These are phyloP conservation scores for Periconia sp. DNA, from an alignment of 2,329 filamentous ascomycete species.

Conservation along the genomic window DNA sequence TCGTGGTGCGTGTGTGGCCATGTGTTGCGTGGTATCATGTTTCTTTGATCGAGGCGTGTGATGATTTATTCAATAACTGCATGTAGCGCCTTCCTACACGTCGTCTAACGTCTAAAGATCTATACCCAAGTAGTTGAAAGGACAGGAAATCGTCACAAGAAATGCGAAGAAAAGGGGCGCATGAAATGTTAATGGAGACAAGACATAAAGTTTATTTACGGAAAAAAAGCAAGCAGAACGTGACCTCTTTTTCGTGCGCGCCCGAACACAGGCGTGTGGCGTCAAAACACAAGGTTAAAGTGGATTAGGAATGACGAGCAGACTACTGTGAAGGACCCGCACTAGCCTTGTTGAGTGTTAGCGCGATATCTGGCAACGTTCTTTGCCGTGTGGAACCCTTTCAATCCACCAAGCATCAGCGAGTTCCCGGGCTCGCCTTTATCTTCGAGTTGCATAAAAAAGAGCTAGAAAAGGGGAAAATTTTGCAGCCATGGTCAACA, in stretches of 20 bases:
- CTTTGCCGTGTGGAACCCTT: conserved; percentile 15
- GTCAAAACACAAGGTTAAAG: neutral
- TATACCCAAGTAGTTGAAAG: no score
- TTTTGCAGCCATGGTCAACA: conserved; percentile 81
- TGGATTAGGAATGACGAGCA: neutral
- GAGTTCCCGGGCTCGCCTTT: conserved; percentile 4
- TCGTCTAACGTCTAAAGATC: no score
- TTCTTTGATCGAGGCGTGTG: neutral
- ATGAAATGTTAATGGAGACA: neutral
- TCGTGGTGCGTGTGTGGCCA: conserved; percentile 40
- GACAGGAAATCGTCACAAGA: no score
- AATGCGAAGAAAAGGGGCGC: no score
- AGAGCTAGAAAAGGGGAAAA: conserved; percentile 8
- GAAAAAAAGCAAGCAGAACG: conserved; percentile 1
- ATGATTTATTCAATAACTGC: neutral
- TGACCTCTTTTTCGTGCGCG: neutral
- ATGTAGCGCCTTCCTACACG: no score
- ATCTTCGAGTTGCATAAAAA: neutral
- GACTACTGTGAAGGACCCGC: neutral
- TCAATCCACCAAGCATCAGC: conserved; percentile 8
- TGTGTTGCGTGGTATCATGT: conserved; percentile 14
- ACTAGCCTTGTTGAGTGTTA: neutral
- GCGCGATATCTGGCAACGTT: conserved; percentile 26
- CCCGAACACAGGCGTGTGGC: neutral
- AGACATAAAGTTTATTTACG: neutral